Conservation (phyloP, 1,284 basidiomycete genomes). For the Clitocybe nebularis region DNA sequence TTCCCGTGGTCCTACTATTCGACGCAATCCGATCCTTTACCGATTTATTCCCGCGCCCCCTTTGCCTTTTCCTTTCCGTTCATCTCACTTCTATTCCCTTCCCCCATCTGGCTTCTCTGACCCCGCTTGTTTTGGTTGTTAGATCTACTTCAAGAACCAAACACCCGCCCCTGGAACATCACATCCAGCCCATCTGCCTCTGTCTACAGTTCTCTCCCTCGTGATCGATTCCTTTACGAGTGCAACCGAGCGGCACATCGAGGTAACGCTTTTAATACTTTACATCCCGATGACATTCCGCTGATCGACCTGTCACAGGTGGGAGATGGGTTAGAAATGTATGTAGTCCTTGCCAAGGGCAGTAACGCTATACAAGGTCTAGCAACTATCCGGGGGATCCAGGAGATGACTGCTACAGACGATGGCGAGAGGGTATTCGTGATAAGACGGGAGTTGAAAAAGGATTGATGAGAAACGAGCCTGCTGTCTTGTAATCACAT, state of each 20-base stretch:
- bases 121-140: conserved; percentile 16
- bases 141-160: conserved; percentile 98
- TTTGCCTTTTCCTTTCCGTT: conserved; percentile 18
- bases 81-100: conserved; percentile 12
- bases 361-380: conserved; percentile 57
- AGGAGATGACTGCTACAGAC: conserved; percentile 54
- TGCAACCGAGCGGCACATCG: conserved; percentile 95
- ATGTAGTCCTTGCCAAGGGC: conserved; percentile 74
- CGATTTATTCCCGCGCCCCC: conserved; percentile 37
- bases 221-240: conserved; percentile 92
- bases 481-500: conserved; percentile 17
- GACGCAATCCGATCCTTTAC: conserved; percentile 39
- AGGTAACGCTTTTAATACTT: conserved; percentile 45
- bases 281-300: conserved; percentile 8
- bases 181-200: conserved; percentile 78
- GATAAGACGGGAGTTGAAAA: conserved; percentile 70
- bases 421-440: conserved; percentile 74
- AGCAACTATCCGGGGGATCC: conserved; percentile 51
- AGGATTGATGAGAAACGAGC: conserved; percentile 29
- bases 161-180: conserved; percentile 58
- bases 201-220: conserved; percentile 76
- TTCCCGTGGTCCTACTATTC: conserved; percentile 19
- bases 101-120: conserved; percentile 20
- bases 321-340: conserved; percentile 91
- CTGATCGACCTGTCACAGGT: conserved; percentile 48